Conservation (phyloP, 768 basidiomycete species). For the Lactarius akahatsu region DNA sequence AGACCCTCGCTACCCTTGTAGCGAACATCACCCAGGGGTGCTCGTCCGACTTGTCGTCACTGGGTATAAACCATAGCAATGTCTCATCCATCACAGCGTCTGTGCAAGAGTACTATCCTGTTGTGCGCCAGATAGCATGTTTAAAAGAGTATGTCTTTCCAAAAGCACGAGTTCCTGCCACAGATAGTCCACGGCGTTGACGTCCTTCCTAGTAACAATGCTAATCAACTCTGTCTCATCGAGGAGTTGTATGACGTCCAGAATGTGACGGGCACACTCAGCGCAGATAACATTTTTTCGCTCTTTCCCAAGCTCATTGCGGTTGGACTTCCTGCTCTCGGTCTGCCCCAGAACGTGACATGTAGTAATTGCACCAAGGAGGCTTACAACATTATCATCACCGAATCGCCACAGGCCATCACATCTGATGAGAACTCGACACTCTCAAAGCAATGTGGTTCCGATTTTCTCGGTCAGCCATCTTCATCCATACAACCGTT, state of each 20-base stretch:
- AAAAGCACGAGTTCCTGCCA: not conserved
- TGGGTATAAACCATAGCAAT: slow-evolving; percentile 29
- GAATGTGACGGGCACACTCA: slow-evolving; percentile 29
- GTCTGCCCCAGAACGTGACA: slow-evolving; percentile 31
- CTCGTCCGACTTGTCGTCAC: slow-evolving; percentile 39
- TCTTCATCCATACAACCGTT: not conserved
- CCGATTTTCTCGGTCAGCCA: slow-evolving; percentile 35
- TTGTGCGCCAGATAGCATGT: slow-evolving; percentile 55
- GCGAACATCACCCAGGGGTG: slow-evolving; percentile 55
- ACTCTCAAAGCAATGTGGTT: slow-evolving; percentile 34
- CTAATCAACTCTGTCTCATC: slow-evolving; percentile 54
- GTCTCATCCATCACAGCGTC: slow-evolving; percentile 36
- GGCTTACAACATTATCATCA: slow-evolving; percentile 34
- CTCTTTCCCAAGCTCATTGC: slow-evolving; percentile 12
- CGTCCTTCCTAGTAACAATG: slow-evolving; percentile 34
- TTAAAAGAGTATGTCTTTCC: slow-evolving; percentile 58
- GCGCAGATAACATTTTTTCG: not conserved
- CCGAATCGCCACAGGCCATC: slow-evolving; percentile 31
- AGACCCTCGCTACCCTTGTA: slow-evolving; percentile 54
- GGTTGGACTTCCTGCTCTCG: slow-evolving; percentile 24
- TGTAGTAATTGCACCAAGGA: slow-evolving; percentile 40
- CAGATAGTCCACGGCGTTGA: slow-evolving; percentile 4
- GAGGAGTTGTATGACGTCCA: slow-evolving; percentile 57
- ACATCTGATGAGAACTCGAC: slow-evolving; percentile 24
- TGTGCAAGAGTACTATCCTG: slow-evolving; percentile 58